Base-by-base conservation (phyloP, 495 filamentous ascomycete species). In the Daldinia decipiens region DNA sequence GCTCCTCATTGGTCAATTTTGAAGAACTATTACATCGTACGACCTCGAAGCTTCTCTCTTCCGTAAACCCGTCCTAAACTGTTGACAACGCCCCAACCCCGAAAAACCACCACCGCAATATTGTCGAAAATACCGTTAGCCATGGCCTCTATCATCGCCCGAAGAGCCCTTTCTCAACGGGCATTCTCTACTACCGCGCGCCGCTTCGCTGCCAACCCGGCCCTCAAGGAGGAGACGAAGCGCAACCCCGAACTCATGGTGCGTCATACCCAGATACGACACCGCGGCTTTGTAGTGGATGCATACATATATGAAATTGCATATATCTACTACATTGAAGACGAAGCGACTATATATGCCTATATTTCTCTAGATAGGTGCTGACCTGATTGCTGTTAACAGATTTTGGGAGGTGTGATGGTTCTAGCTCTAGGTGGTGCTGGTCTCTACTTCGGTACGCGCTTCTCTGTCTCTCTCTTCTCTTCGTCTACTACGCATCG, bases 351-450 rank as follows among this genome's bases (percentile, higher is more conserved):
- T 56, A 56, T 56, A 38, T 56, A 13, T 58, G 12, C 34, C 32
- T 15, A 26, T 40, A 15, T 39, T 9, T 62, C 39, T 34, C 7
- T 17, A 27, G 9, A n/a, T 27, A 24, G 24, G 58, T 50, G 65
- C 73, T 79, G 65, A 77, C 73, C 62, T 27, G 57, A 31, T 47
- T 38, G 32, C 54, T 32, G 9, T 34, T 52, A 19, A 70, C 72
- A 99, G 95, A 89, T 97, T 74, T 89, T 99, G 57, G 85, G 93
- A 67, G 92, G 88, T 75, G 90, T 99, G 74, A 98, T 99, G 96
- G 90, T 92, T 65, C 89, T 90, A 77, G 91, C 92, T 75, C 92
- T 97, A 74, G 87, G 88, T 62, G 87, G 95, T 77, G 96, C 91
- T 63, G 95, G 95, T 75, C 97, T 89, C 88, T 90, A 92, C 82